Conservation (phyloP, 805 yeast genomes). For the Cephaloascus fragrans region DNA sequence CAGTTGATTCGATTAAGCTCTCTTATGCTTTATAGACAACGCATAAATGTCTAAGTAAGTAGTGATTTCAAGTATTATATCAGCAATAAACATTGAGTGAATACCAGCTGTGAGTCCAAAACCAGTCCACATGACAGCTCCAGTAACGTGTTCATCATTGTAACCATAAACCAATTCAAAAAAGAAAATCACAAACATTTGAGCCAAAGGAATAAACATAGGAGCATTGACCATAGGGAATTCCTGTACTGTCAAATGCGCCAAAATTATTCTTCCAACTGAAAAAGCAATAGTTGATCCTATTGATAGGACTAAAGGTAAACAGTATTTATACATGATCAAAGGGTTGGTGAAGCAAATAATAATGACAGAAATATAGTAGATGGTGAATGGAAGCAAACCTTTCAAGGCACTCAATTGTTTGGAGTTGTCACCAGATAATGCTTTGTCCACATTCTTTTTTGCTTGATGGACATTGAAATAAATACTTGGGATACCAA, state of each 20-base stretch:
- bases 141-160: conserved; percentile 30
- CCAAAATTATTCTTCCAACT: conserved; percentile 86
- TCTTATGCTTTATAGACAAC: conserved; percentile 72
- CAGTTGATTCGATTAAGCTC: conserved; percentile 17
- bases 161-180: conserved; percentile 25
- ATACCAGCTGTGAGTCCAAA: conserved; percentile 57
- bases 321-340: conserved; percentile 30
- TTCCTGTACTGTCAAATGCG: conserved; percentile 70
- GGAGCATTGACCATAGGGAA: conserved; percentile 73
- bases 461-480: conserved; percentile 65
- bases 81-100: conserved; percentile 64
- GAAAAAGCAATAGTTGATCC: conserved; percentile 72
- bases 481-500: conserved; percentile 45
- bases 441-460: conserved; percentile 43
- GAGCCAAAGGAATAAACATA: conserved; percentile 50
- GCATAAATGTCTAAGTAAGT: conserved; percentile 78
- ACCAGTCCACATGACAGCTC: conserved; percentile 54
- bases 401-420: conserved; percentile 40
- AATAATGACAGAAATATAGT: conserved; percentile 36
- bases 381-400: conserved; percentile 57
- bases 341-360: conserved; percentile 44
- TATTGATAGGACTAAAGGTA: conserved; percentile 57
- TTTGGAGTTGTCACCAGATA: conserved; percentile 21
- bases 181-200: conserved; percentile 26
- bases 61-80: conserved; percentile 73